Base-by-base conservation (phyloP, 352 stramenopile genomes). In the Phytophthora foliorum region DNA sequence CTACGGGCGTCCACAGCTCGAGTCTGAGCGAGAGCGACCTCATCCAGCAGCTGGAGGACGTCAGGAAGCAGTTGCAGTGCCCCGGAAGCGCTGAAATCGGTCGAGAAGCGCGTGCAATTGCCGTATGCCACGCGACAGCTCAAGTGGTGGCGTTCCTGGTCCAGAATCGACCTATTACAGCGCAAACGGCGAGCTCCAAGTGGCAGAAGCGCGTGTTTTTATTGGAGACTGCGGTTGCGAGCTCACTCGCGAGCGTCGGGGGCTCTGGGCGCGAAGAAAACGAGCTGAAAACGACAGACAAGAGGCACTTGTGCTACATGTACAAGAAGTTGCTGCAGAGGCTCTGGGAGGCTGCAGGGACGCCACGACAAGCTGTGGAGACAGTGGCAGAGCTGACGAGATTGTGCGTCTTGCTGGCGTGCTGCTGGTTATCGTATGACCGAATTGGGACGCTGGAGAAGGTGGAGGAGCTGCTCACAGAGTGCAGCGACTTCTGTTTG, bases 381-480 rank as follows among this genome's bases (percentile, higher is more conserved):
- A 21, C 16, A 25, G 19, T 63, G 11, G 7, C 17, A 27, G 31
- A 69, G 10, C 68, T 76, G 57, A 63, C 32, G 25, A 67, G 75
- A 24, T n/a, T 79, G 14, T 64, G 52, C 4, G 27, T 80, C 7
- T 21, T 86, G 22, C 45, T 87, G 14, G 54, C 55, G 32, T 62
- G 77, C 16, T 67, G 59, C 29, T 89, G 76, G 81, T 25, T 86
- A 14, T 55, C 51, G 6, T 71, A 76, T 6, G 66, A 82, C n/a
- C 59, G 52, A 53, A 29, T 51, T 2, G 34, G 57, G 19, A 81
- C 48, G 31, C 1, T 60, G n/a, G 22, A n/a, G 16, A 58, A 72
- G 25, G 63, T 56, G 6, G 27, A 62, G 4, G 52, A 77, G 17
- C 13, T 89, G 52, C 68, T 89, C 10, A 50, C 34, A 6, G 17